Evolutionary conservation across 2,329 filamentous ascomycete species (phyloP).

Genomic region (Pseudogymnoascus sp.): DNA sequence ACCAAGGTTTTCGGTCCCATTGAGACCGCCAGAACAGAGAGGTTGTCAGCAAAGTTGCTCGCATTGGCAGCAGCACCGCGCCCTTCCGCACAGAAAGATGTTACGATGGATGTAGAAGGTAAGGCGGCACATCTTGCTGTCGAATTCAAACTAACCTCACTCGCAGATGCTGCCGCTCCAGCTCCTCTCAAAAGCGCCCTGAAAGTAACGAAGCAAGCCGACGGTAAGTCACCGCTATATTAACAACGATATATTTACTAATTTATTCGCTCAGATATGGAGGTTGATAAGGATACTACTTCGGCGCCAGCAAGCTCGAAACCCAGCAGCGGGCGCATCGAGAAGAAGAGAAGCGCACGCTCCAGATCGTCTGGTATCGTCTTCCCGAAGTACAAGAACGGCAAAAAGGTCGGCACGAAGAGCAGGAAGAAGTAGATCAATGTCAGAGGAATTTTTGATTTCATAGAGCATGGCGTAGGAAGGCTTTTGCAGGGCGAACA

Average conservation of each 20-base stretch:
- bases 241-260: background rate
- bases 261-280: conserved; percentile 40
- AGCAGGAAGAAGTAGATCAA: conserved; percentile 20
- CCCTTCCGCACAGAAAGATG: conserved; percentile 43
- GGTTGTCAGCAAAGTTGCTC: conserved; percentile 77
- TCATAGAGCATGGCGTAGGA: conserved; percentile 7
- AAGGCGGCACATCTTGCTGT: conserved; percentile 11
- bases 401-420: conserved; percentile 38
- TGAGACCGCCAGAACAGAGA: conserved; percentile 69
- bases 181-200: conserved; percentile 13
- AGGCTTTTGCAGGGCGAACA: conserved; percentile 7
- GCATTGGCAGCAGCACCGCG: conserved; percentile 72
- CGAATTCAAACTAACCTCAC: background rate
- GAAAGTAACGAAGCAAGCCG: conserved; percentile 17
- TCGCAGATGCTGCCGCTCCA: background rate
- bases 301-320: conserved; percentile 27
- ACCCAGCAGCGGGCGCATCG: conserved; percentile 43
- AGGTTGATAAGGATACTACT: conserved; percentile 40
- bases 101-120: conserved; percentile 40
- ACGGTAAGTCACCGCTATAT: conserved; percentile 18
- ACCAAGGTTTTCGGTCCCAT: conserved; percentile 75
- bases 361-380: conserved; percentile 50
- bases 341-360: conserved; percentile 43
- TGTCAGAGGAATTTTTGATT: background rate
- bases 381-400: conserved; percentile 51